phyloP scores from a whole-genome alignment of 768 basidiomycete genomes.

The Kwoniella pini region DNA sequence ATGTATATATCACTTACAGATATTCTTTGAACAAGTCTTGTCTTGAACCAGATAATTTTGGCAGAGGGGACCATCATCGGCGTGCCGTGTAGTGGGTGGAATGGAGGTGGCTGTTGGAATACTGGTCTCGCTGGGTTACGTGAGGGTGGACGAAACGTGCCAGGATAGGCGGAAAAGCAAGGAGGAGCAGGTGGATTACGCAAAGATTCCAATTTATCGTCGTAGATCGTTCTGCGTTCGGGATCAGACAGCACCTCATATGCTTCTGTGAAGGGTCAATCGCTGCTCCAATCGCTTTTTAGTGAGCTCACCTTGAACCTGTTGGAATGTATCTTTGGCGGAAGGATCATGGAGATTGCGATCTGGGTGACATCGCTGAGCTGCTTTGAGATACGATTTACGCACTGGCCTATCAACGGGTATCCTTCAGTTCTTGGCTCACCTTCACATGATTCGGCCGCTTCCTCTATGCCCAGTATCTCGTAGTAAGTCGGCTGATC shows the following conservation, averaged over 20 bases:
- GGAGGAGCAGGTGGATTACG: background rate
- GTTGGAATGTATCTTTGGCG: slow-evolving; percentile 29
- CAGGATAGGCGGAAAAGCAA: background rate
- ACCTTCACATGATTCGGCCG: slow-evolving; percentile 24
- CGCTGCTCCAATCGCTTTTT: background rate
- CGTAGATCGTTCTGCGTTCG: slow-evolving; percentile 16
- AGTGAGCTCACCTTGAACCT: slow-evolving; percentile 35
- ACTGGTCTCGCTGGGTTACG: slow-evolving; percentile 6
- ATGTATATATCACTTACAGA: slow-evolving; percentile 6
- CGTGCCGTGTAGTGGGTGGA: slow-evolving; percentile 2
- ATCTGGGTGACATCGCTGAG: slow-evolving; percentile 34
- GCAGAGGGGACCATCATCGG: background rate
- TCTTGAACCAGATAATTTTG: background rate
- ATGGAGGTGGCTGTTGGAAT: slow-evolving; percentile 3
- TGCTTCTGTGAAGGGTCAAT: slow-evolving; percentile 18
- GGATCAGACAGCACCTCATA: slow-evolving; percentile 29
- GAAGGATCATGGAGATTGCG: slow-evolving; percentile 23
- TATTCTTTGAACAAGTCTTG: background rate
- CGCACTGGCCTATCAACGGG: slow-evolving; percentile 26
- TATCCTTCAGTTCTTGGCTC: background rate
- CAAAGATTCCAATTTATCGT: slow-evolving; percentile 13
- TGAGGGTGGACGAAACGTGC: background rate
- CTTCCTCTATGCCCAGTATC: slow-evolving; percentile 23
- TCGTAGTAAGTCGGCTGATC: slow-evolving; percentile 26
- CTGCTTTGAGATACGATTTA: slow-evolving; percentile 33